Base-by-base conservation (phyloP, 176 grass and related monocot genomes). In the Pontederia paniculata region DNA sequence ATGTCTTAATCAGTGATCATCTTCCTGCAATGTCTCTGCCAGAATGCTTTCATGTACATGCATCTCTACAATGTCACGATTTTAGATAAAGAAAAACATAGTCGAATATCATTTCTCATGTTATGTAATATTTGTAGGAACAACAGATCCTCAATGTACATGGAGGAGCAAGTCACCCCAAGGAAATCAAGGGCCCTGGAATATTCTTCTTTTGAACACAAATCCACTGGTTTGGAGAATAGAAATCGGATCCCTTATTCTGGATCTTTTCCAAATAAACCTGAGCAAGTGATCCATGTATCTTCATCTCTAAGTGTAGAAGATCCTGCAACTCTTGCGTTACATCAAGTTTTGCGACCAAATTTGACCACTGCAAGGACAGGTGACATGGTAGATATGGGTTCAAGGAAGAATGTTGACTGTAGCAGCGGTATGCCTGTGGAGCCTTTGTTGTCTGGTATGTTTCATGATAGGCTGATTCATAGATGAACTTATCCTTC, bases 391-490 rank as follows among this genome's bases (percentile, higher is more conserved):
- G 31, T 55, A 17, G 70, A 80, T 19, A 42, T 54, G 53, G n/a
- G 50, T 37, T 54, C 65, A 67, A 53, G 65, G 14, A 54, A 54
- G 49, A 19, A 21, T 4, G 65, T 54, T 21, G 49, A 23, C 44
- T 57, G 67, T 57, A 70, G 69, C 50, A 81, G 65, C 19, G 72
- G 47, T 70, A 64, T 69, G 70, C 65, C 75, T 14, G 77, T 71
- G 37, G 81, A 85, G 73, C 55, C 59, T 14, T 79, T 78, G 65
- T 74, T 88, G 65, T 76, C 70, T 69, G 81, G 89, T 71, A 73
- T 74, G 69, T 70, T 47, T 65, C 58, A 18, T 68, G 60, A 67
- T 54, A 17, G 62, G 52, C 44, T 37, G 28, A 37, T 37, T 37
- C 28, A 37, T 64, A 23, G 25, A 37, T 18, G 48, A 15, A 54